Evolutionary conservation across 2,329 filamentous ascomycete species (phyloP).

Genomic region (Sporothrix phasma): DNA sequence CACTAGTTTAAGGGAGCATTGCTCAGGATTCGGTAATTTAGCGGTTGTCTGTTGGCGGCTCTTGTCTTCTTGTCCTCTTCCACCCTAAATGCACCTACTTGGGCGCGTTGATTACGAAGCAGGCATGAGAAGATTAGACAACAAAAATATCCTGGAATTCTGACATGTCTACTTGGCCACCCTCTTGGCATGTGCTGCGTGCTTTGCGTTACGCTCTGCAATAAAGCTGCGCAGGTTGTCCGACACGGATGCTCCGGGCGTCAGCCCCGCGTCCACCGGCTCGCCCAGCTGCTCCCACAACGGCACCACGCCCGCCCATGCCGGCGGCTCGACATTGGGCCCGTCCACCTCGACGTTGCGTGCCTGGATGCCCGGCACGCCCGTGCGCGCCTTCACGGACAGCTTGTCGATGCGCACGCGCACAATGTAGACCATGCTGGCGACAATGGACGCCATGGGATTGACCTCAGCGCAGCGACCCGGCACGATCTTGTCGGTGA

Average conservation of each 20-base stretch:
- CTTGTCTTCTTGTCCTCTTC: too few species aligned
- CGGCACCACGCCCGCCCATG: constrained; percentile 18
- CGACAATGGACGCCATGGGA: constrained; percentile 16
- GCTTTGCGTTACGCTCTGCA: constrained; percentile 9
- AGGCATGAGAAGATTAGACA: too few species aligned
- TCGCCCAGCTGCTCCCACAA: constrained; percentile 19
- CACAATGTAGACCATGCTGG: constrained; percentile 17
- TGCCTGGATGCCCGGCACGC: constrained; percentile 17
- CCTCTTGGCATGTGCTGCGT: constrained; percentile 6
- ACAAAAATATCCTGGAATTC: not conserved
- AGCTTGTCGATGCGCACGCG: constrained; percentile 15
- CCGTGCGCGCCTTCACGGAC: constrained; percentile 17
- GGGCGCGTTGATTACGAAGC: not conserved
- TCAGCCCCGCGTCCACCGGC: constrained; percentile 16
- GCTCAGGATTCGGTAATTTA: too few species aligned
- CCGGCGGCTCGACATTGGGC: constrained; percentile 7
- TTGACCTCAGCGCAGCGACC: constrained; percentile 16
- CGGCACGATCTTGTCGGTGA: constrained; percentile 17
- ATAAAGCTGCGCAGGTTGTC: constrained; percentile 11
- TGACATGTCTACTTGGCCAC: not conserved
- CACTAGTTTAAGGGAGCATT: not conserved
- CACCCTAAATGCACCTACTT: too few species aligned
- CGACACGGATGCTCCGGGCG: constrained; percentile 11
- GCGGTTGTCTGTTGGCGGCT: too few species aligned
- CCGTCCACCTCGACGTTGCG: constrained; percentile 15